phyloP scores from a whole-genome alignment of 1,139 yeast species.

The Saccharomyces hybrid region DNA sequence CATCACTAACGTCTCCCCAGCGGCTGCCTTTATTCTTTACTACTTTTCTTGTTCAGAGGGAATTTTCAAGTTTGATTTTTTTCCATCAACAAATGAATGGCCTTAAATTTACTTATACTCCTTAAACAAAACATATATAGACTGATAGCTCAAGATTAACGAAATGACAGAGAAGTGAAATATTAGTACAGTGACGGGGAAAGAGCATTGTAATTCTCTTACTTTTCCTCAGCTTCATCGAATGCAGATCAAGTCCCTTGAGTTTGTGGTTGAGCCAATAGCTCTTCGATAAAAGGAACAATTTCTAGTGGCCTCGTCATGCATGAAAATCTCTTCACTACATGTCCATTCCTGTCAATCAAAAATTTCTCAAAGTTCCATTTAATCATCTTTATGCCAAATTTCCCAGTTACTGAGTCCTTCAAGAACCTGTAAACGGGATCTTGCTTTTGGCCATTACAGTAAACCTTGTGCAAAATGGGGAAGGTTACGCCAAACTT shows the following conservation, averaged over 20 bases:
- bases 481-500: slow-evolving; percentile 54
- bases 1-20: not conserved
- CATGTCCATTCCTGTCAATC: slow-evolving; percentile 55
- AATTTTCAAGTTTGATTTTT: not conserved
- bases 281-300: not conserved
- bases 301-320: slow-evolving; percentile 46
- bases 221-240: not conserved
- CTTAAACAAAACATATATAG: not conserved
- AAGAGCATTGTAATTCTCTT: not conserved
- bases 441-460: slow-evolving; percentile 67
- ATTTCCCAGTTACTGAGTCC: slow-evolving; percentile 43
- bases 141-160: not conserved
- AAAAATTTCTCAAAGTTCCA: slow-evolving; percentile 89
- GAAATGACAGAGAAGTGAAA: not conserved
- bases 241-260: not conserved
- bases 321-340: slow-evolving; percentile 54
- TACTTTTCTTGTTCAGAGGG: not conserved
- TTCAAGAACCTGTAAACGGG: slow-evolving; percentile 70
- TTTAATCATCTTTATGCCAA: slow-evolving; percentile 57
- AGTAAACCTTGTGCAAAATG: slow-evolving; percentile 66
- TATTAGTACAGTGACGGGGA: not conserved
- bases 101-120: not conserved
- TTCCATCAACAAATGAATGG: not conserved
- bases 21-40: not conserved
- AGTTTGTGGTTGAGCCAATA: not conserved